phyloP scores from a whole-genome alignment of 768 basidiomycete species.

The Podaxis sp. region DNA sequence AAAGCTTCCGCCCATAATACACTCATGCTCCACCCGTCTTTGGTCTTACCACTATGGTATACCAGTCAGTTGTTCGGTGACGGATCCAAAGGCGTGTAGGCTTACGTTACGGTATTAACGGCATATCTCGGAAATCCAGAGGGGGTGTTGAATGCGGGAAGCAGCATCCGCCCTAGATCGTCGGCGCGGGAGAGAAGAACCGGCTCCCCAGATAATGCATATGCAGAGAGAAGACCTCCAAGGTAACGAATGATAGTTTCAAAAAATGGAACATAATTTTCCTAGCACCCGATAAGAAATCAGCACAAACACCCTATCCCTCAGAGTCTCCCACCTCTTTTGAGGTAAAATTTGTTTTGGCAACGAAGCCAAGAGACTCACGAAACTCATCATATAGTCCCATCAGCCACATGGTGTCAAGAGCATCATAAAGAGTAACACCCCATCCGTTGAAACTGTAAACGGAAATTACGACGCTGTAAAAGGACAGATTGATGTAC shows the following conservation, averaged over 20 bases:
- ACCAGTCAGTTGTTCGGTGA: background rate
- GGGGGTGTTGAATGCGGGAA: constrained; percentile 69
- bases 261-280: constrained; percentile 54
- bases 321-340: background rate
- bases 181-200: constrained; percentile 67
- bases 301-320: background rate
- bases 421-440: constrained; percentile 70
- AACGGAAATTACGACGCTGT: constrained; percentile 1
- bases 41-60: constrained; percentile 35
- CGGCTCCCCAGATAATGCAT: constrained; percentile 67
- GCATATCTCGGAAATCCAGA: constrained; percentile 70
- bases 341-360: constrained; percentile 43
- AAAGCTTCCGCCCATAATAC: constrained; percentile 41
- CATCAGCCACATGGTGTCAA: constrained; percentile 86
- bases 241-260: constrained; percentile 85
- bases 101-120: constrained; percentile 62
- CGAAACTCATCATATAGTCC: constrained; percentile 65
- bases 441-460: constrained; percentile 75
- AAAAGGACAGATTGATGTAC: constrained; percentile 7
- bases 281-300: constrained; percentile 15
- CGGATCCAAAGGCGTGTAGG: background rate
- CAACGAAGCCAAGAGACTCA: constrained; percentile 53
- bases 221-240: constrained; percentile 79
- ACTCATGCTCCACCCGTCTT: constrained; percentile 29
- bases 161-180: constrained; percentile 67